Evolutionary conservation across 2,329 filamentous ascomycete genomes (phyloP).

Genomic region (Gliomastix tumulicola): DNA sequence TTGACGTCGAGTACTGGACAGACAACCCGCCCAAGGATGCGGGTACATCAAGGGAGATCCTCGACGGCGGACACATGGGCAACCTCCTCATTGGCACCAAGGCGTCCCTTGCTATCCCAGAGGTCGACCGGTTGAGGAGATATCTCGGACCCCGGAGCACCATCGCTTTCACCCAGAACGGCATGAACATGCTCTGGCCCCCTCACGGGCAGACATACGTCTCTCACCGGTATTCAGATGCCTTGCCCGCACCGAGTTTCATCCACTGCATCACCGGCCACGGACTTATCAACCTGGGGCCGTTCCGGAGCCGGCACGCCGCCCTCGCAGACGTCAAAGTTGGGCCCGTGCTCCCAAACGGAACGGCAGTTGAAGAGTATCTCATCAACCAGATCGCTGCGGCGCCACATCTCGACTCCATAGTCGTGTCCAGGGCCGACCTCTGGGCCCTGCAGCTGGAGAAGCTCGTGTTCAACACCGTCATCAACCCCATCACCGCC

Average conservation of each 20-base stretch:
- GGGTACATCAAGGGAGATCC: conserved; percentile 31
- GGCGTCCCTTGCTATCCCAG: conserved; percentile 58
- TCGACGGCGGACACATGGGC: conserved; percentile 39
- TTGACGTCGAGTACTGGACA: conserved; percentile 51
- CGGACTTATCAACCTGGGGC: conserved; percentile 42
- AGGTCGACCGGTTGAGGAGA: conserved; percentile 48
- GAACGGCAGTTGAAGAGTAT: too few relatives aligned
- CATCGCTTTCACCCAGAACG: conserved; percentile 81
- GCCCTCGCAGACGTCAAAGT: conserved; percentile 40
- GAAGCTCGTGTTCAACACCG: conserved; percentile 73
- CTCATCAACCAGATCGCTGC: conserved; percentile 32
- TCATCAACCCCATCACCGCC: conserved; percentile 81
- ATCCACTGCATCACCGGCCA: conserved; percentile 59
- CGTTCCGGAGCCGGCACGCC: conserved; percentile 46
- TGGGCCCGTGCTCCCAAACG: conserved; percentile 35
- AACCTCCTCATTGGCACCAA: conserved; percentile 79
- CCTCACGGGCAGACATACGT: conserved; percentile 38
- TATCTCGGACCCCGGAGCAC: conserved; percentile 61
- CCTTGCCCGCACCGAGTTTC: conserved; percentile 59
- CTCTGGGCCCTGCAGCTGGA: conserved; percentile 66
- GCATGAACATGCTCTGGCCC: conserved; percentile 64
- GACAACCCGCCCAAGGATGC: conserved; percentile 18
- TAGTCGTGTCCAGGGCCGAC: conserved; percentile 28
- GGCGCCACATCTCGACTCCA: conserved; percentile 35
- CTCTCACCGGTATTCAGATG: conserved; percentile 26